Base-by-base conservation (phyloP, 148 eudicot species). In the Amaranthus palmeri region DNA sequence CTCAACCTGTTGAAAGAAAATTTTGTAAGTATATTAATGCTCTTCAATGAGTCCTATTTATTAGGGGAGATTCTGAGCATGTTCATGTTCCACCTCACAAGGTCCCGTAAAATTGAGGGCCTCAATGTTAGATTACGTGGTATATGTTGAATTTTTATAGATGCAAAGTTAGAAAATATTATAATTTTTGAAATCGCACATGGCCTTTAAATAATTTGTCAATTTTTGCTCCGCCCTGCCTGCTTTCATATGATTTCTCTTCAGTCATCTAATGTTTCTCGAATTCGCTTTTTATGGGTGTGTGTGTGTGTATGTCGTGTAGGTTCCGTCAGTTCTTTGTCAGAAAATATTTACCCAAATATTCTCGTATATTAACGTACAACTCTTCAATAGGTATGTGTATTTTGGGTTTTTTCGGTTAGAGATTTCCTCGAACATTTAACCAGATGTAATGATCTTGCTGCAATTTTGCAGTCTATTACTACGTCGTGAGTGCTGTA, bases 401-500 rank as follows among this genome's bases (percentile, higher is more conserved):
- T 72, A 8, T 67, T 45, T 56, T 12, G n/a, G 62, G 69, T 11
- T 41, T 53, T 47, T 42, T 59, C 57, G 25, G 36, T 15, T 25
- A 63, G 53, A 70, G 50, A 11, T 56, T 65, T 74, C 18, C 45
- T 55, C 10, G 4, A 63, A 51, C 57, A 51, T 78, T 25, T 42
- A 48, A 25, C 57, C 51, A 73, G 74, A 15, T 57, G 14, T 67
- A 25, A 57, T 50, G 18, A 46, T 54, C 74, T 66, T 74, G 17
- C 58, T 47, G 61, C 65, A 18, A 54, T 69, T 67, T 66, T 78
- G 74, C 79, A 95, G 99, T 81, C 93, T 95, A 59, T 91, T 91
- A 25, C 85, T 91, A 46, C 97, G 97, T 17, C 96, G 99, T 49
- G 99, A 95, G 81, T 92, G 96, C 79, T 95, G 99, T 82, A 91